These are phyloP conservation scores for Hyaloperonospora brassicae DNA, from an alignment of 352 stramenopile genomes.

Conservation along the genomic window DNA sequence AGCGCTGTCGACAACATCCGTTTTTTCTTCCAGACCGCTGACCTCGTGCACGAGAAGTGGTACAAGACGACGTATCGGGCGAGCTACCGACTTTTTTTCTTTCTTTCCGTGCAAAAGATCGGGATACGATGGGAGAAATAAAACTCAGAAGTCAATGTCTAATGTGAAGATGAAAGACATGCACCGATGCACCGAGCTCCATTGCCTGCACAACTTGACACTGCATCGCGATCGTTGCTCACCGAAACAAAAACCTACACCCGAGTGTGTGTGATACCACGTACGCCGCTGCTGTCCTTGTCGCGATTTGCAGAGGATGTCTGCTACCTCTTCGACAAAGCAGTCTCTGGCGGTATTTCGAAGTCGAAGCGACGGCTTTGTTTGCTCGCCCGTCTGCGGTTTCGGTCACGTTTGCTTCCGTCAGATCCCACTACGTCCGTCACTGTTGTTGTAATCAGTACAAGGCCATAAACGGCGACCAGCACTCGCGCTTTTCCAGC, in stretches of 20 bases:
- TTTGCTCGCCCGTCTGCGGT: constrained; percentile 21
- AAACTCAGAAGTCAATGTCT: too few relatives aligned
- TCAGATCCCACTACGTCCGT: constrained; percentile 16
- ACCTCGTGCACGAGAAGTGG: constrained; percentile 29
- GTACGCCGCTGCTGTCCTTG: neutral
- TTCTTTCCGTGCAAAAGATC: neutral
- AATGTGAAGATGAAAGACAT: too few relatives aligned
- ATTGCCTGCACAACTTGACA: neutral
- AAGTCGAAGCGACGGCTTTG: constrained; percentile 15
- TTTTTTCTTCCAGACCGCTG: constrained; percentile 17
- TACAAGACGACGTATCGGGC: constrained; percentile 5
- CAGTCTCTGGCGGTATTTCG: constrained; percentile 7
- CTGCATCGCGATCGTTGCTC: neutral
- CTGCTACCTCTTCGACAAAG: neutral
- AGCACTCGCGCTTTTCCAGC: constrained; percentile 27
- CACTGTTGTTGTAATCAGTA: constrained; percentile 8
- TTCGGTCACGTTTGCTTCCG: constrained; percentile 12
- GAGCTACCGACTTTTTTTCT: constrained; percentile 1
- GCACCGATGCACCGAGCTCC: too few relatives aligned
- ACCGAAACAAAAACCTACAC: too few relatives aligned
- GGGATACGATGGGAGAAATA: too few relatives aligned
- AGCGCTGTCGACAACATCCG: constrained; percentile 17
- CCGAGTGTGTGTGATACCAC: too few relatives aligned
- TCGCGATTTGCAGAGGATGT: constrained; percentile 3
- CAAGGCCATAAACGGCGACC: constrained; percentile 1